Evolutionary conservation across 306 rosid species (phyloP).

Genomic region (Cotoneaster glaucophyllus): DNA sequence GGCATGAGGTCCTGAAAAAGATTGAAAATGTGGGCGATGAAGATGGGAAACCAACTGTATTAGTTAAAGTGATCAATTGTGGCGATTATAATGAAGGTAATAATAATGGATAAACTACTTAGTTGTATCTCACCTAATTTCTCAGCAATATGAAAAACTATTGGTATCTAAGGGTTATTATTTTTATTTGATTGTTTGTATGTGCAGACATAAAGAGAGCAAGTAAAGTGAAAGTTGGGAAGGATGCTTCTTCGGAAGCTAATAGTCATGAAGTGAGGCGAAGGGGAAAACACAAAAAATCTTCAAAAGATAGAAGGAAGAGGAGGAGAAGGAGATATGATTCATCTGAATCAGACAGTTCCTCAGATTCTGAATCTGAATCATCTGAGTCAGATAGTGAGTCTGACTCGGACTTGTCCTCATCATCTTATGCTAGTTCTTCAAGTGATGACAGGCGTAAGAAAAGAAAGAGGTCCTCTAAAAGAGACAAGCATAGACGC

Average conservation of each 20-base stretch:
- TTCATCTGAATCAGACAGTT: slow-evolving; percentile 64
- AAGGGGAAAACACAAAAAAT: slow-evolving; percentile 61
- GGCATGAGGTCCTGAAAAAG: slow-evolving; percentile 56
- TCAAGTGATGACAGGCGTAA: slow-evolving; percentile 75
- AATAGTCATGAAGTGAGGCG: slow-evolving; percentile 45
- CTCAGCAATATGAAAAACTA: not conserved
- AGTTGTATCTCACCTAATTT: not conserved
- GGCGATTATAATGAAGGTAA: slow-evolving; percentile 83
- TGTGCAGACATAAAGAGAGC: slow-evolving; percentile 56
- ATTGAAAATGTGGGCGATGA: slow-evolving; percentile 78
- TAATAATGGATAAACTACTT: not conserved
- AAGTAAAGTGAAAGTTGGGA: slow-evolving; percentile 36
- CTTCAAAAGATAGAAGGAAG: slow-evolving; percentile 61
- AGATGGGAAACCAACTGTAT: slow-evolving; percentile 74
- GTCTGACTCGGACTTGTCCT: slow-evolving; percentile 63
- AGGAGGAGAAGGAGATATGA: slow-evolving; percentile 54
- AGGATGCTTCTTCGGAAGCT: slow-evolving; percentile 47
- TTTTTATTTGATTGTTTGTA: not conserved
- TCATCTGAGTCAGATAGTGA: slow-evolving; percentile 79
- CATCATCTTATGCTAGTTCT: slow-evolving; percentile 66
- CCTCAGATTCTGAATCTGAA: slow-evolving; percentile 68
- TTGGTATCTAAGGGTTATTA: not conserved
- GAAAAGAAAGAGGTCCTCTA: slow-evolving; percentile 71
- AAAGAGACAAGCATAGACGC: slow-evolving; percentile 60
- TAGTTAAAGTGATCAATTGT: slow-evolving; percentile 81